Evolutionary conservation across 371 early-diverging fungal species (phyloP), one percentile per base, ranked within the genome.

Genomic region (Lichtheimia ornata): DNA sequence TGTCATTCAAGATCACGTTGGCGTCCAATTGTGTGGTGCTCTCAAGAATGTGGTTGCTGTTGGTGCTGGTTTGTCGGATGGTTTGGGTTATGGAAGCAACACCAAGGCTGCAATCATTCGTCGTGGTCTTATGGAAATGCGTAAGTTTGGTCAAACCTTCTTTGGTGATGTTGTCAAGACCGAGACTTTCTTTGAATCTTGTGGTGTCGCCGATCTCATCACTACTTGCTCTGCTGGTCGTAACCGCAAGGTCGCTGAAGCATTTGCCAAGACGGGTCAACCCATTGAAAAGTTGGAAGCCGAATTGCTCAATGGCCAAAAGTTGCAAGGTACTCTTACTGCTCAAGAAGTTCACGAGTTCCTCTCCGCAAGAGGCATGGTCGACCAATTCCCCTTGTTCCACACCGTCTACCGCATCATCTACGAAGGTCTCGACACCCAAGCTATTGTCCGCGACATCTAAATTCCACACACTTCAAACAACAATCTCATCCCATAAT

Each of bases 1-100:
- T 73, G 88, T 89, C 57, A 87, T 94, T 35, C 76, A 85, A 47
- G 98, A 98, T 77, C 87, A 93, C 5, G 85, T 89, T 45, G 95
- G 95, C 57, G 96, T 98, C 17, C 98, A 99, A 79, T 77, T 99
- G 30, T 98, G 96, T 77, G 99, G 99, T 64, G 97, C 99, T 3
- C 74, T 99, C 42, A 99, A 99, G 85, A 99, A 99, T 84, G 89
- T 99, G 18, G 92, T 99, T n/a, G 97, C 97, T 20, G 88, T 99
- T 55, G 99, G 92, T 41, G 99, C 95, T 59, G 99, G 99, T 47
- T 84, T 99, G 60, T 93, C 95, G 50, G 95, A 96, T 73, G 99
- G 98, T 17, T 81, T 94, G 63, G 82, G 81, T 15, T 72, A 87
- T 49, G 97, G 98, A 30, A 91, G 90, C 71, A 99, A 99, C 82